Conservation (phyloP, 2,329 filamentous ascomycete species). For the Colletotrichum eremochloae region DNA sequence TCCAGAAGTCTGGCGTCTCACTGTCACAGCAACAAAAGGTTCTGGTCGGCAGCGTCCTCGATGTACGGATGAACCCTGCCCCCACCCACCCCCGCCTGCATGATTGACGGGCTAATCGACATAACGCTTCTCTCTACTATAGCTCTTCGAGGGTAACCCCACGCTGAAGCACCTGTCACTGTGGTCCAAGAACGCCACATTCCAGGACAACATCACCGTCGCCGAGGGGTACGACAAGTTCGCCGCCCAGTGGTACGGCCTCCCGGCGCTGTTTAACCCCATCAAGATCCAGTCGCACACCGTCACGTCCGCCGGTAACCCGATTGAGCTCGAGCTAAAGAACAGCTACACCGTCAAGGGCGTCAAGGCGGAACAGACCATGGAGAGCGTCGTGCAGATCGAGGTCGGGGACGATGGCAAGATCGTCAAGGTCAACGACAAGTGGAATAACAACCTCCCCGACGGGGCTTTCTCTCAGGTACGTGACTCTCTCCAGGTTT, state of each 20-base stretch:
- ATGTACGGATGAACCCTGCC: conserved; percentile 54
- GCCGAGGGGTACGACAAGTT: conserved; percentile 67
- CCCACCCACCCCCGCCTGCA: background rate
- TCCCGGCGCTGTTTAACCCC: conserved; percentile 68
- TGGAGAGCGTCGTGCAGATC: conserved; percentile 51
- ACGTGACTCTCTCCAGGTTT: conserved; percentile 42
- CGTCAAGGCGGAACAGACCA: conserved; percentile 50
- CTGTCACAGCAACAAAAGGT: conserved; percentile 65
- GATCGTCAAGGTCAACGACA: conserved; percentile 53
- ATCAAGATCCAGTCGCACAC: conserved; percentile 68
- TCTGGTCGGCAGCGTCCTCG: conserved; percentile 69
- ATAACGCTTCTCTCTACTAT: background rate
- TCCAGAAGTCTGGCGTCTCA: conserved; percentile 63
- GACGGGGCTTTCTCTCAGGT: conserved; percentile 52
- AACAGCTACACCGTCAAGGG: conserved; percentile 55
- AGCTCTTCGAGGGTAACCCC: conserved; percentile 72
- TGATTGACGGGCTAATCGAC: background rate
- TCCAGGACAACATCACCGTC: conserved; percentile 70
- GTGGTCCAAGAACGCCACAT: conserved; percentile 70
- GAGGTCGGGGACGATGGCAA: conserved; percentile 50
- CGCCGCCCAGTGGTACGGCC: conserved; percentile 68
- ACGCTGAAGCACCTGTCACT: conserved; percentile 70
- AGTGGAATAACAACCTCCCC: conserved; percentile 54
- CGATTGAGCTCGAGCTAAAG: conserved; percentile 65
- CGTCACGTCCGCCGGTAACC: conserved; percentile 69